Conservation (phyloP, 2,329 filamentous ascomycete species). For the Fusarium liriodendri region DNA sequence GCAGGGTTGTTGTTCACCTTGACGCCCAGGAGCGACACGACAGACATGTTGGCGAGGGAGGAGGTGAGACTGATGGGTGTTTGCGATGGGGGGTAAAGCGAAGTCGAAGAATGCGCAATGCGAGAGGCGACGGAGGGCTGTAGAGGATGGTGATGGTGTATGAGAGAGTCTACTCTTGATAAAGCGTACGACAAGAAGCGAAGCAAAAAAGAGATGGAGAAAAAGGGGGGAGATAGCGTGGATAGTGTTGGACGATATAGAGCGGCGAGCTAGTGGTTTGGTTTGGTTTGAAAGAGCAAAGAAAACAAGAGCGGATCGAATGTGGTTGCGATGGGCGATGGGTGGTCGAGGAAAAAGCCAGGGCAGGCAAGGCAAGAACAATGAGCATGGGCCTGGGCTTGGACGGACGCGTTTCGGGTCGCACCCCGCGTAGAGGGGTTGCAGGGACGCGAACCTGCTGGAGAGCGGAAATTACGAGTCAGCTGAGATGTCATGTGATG, state of each 20-base stretch:
- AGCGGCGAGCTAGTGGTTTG: constrained; percentile 18
- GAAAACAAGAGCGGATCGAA: constrained; percentile 42
- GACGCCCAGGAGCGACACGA: constrained; percentile 95
- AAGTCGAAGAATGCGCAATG: constrained; percentile 6
- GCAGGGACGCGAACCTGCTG: constrained; percentile 23
- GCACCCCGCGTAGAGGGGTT: constrained; percentile 47
- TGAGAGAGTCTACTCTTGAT: constrained; percentile 12
- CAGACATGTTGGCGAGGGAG: constrained; percentile 75
- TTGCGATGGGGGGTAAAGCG: not conserved
- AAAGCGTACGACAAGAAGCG: constrained; percentile 13
- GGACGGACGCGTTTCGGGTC: constrained; percentile 42
- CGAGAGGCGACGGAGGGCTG: not conserved
- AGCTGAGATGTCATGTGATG: constrained; percentile 19
- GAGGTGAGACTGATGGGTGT: not conserved
- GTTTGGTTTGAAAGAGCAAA: constrained; percentile 22
- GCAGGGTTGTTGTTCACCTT: constrained; percentile 98
- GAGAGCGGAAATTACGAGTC: not conserved
- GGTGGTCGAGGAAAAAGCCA: constrained; percentile 29
- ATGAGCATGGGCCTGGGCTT: not conserved
- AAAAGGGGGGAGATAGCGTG: constrained; percentile 16
- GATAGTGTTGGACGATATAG: constrained; percentile 28
- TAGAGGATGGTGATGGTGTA: not conserved
- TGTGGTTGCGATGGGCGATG: constrained; percentile 39
- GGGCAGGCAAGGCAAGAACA: constrained; percentile 22
- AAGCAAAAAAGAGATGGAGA: constrained; percentile 11